Conservation (phyloP, 805 yeast species). For the Wickerhamiella occidentalis region DNA sequence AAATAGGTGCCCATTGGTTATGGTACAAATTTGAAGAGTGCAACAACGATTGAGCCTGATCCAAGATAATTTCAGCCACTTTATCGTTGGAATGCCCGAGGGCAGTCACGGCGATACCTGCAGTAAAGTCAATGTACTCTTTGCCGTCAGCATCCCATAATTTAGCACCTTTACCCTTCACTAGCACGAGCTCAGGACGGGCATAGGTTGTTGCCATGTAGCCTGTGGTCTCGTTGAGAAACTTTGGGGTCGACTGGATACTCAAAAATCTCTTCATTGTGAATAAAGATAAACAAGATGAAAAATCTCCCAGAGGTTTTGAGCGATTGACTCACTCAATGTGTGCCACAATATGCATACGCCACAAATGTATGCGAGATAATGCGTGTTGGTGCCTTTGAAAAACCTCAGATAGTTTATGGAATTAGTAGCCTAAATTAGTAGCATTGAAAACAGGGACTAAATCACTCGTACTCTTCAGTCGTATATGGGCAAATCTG, state of each 20-base stretch:
- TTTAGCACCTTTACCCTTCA: conserved; percentile 70
- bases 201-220: conserved; percentile 30
- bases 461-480: no score
- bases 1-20: conserved; percentile 71
- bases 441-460: no score
- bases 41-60: conserved; percentile 60
- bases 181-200: conserved; percentile 47
- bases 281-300: background rate
- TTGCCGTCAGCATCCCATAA: conserved; percentile 67
- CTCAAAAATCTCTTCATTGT: background rate
- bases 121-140: conserved; percentile 77
- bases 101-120: conserved; percentile 96
- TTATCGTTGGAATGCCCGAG: conserved; percentile 77
- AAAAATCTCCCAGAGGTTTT: background rate
- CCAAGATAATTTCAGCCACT: conserved; percentile 54
- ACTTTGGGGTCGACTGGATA: background rate
- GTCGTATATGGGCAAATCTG: no score
- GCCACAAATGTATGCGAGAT: background rate
- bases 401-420: no score
- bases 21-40: conserved; percentile 82
- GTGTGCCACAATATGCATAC: background rate
- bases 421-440: no score
- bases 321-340: background rate
- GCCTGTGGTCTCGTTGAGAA: background rate
- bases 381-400: background rate